Evolutionary conservation across 192 early-diverging fungal species (phyloP).

Genomic region (Coemansia sp.): DNA sequence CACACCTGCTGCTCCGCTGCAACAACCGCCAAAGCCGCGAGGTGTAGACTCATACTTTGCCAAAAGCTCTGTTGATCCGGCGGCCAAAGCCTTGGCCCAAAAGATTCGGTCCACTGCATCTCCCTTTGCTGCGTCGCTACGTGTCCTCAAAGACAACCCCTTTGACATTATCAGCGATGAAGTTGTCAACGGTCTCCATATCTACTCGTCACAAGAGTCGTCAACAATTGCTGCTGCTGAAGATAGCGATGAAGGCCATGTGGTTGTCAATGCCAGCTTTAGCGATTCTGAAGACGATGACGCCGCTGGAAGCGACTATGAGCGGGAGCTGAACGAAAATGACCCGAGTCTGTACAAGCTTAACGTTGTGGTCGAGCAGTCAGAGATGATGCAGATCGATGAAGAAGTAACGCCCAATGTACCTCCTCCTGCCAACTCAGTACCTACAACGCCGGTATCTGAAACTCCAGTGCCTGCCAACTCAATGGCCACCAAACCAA

Average conservation of each 20-base stretch:
- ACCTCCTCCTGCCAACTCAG: neutral
- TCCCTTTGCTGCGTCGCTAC: slow-evolving; percentile 44
- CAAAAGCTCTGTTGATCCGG: slow-evolving; percentile 4
- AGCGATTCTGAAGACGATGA: slow-evolving; percentile 22
- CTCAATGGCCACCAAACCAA: neutral
- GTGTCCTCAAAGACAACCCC: slow-evolving; percentile 27
- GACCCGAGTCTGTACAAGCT: slow-evolving; percentile 46
- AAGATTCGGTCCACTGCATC: neutral
- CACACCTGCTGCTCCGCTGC: neutral
- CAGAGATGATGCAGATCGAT: slow-evolving; percentile 32
- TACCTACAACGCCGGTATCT: slow-evolving; percentile 1
- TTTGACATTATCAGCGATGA: slow-evolving; percentile 43
- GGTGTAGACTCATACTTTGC: slow-evolving; percentile 21
- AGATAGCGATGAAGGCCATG: neutral
- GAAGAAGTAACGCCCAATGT: neutral
- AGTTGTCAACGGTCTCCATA: slow-evolving; percentile 1
- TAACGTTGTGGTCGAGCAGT: neutral
- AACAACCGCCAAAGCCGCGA: slow-evolving; percentile 6
- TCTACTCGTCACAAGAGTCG: slow-evolving; percentile 1
- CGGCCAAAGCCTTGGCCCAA: slow-evolving; percentile 1
- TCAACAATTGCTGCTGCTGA: neutral
- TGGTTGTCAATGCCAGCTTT: slow-evolving; percentile 17
- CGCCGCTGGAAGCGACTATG: slow-evolving; percentile 12
- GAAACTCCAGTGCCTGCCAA: slow-evolving; percentile 22
- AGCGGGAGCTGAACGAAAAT: slow-evolving; percentile 31